These are phyloP conservation scores for Eimeria sp. DNA, from an alignment of 169 alveolate species.

Conservation along the genomic window DNA sequence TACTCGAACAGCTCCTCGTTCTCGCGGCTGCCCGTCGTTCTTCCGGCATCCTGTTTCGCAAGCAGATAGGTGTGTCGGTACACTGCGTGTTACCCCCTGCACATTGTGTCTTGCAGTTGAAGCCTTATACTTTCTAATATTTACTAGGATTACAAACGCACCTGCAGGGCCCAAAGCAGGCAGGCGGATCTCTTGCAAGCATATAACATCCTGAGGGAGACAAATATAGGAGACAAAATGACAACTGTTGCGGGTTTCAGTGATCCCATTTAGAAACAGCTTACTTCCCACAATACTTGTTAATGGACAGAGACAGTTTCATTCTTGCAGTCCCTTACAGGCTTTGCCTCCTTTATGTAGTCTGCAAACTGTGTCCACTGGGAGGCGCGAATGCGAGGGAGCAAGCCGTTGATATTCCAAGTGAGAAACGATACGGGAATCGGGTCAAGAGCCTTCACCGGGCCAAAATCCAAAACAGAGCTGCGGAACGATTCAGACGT, in stretches of 20 bases:
- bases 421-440: conserved; percentile 23
- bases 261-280: neutral
- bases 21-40: neutral
- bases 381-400: conserved; percentile 26
- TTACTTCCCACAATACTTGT: neutral
- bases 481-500: conserved; percentile 6
- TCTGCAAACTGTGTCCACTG: conserved; percentile 36
- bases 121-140: too few relatives aligned
- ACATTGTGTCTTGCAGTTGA: too few relatives aligned
- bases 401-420: neutral
- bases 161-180: conserved; percentile 76
- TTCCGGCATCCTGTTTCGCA: conserved; percentile 15
- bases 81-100: neutral
- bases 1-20: neutral
- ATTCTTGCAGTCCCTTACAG: neutral
- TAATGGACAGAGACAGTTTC: neutral
- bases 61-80: neutral
- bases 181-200: conserved; percentile 72
- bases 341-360: conserved; percentile 11
- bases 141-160: neutral
- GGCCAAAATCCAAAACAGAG: conserved; percentile 6
- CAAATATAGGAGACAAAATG: neutral
- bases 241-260: neutral
- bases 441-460: neutral
- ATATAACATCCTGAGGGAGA: conserved; percentile 51